Percentiles rank a stretch among this genome's conserved stretches.
Evolutionary conservation across 345 rosid species (phyloP).

Genomic region (Camelina hispida): DNA sequence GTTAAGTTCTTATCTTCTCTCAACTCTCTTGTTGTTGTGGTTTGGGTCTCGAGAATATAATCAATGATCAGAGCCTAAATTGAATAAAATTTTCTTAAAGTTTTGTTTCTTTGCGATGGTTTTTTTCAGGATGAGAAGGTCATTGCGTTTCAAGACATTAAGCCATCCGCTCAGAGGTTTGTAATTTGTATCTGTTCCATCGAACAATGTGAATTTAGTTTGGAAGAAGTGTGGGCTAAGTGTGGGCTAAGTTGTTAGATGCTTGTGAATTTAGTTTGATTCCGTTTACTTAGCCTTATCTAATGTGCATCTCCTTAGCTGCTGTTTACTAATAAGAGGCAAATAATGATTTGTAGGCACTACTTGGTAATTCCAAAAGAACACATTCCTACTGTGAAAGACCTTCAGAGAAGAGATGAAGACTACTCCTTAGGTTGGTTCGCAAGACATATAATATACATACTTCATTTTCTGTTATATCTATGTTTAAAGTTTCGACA

Average conservation of each 20-base stretch:
- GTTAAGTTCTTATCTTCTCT: conserved; percentile 44
- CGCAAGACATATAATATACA: background rate
- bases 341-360: conserved; percentile 55
- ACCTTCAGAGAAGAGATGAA: conserved; percentile 69
- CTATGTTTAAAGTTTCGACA: background rate
- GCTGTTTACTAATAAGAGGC: background rate
- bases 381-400: conserved; percentile 75
- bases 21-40: background rate
- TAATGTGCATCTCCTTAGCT: background rate
- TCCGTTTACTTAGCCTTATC: background rate
- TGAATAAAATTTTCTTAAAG: too few species aligned
- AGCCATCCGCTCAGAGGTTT: conserved; percentile 83
- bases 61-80: background rate
- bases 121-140: conserved; percentile 75
- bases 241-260: background rate
- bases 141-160: conserved; percentile 83
- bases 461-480: background rate
- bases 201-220: too few species aligned
- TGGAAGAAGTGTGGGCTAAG: background rate
- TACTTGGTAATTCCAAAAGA: conserved; percentile 79
- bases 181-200: too few species aligned
- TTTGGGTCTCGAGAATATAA: background rate
- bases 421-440: conserved; percentile 70
- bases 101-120: conserved; percentile 2
- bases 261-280: background rate